Base-by-base conservation (phyloP, 768 basidiomycete genomes). In the Lactifluus echinatus region DNA sequence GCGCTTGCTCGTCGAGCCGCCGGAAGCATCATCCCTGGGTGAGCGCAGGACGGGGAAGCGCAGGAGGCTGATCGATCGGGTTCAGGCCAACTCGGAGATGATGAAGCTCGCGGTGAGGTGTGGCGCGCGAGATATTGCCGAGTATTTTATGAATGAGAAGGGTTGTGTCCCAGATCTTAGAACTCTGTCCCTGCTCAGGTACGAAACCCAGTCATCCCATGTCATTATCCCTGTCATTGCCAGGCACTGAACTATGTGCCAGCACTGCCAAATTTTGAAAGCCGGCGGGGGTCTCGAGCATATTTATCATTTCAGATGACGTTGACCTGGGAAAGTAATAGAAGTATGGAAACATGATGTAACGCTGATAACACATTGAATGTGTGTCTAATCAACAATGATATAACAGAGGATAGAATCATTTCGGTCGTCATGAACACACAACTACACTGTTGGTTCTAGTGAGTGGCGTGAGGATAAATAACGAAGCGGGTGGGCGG, bases 121-220 rank as follows among this genome's bases (percentile, higher is more conserved):
- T 55, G 75, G 80, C 50, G 87, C 89, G 7, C 74, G 75, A 52
- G 83, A 88, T 57, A 85, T 93, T 37, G 79, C 82, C 50, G 74
- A 85, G 50, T 93, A 88, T 65, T 71, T 93, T 28, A 79, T 77
- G 55, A 69, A 70, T 45, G 87, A 88, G 68, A 88, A 87, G 69
- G 81, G 82, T 10, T 82, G 83, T 63, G 71, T 88, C 34, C 88
- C 88, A 0, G 84, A 89, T 66, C 79, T 89, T 69, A 77, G 81
- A 65, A 87, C 87, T 0, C 67, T 85, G 33, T 28, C 44, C 15
- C 31, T 56, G 31, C 56, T 63, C 36, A 45, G 56, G 49, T 50
- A 46, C 8, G 36, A 24, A 4, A n/a, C n/a, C 1, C 33, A 6
- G 19, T 1, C 21, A n/a, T n/a, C n/a, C n/a, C n/a, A n/a, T n/a